A percentile compares a stretch with the other conserved stretches of the same genome.
Conservation (phyloP, 805 yeast genomes). For the Lipomyces chichibuensis region DNA sequence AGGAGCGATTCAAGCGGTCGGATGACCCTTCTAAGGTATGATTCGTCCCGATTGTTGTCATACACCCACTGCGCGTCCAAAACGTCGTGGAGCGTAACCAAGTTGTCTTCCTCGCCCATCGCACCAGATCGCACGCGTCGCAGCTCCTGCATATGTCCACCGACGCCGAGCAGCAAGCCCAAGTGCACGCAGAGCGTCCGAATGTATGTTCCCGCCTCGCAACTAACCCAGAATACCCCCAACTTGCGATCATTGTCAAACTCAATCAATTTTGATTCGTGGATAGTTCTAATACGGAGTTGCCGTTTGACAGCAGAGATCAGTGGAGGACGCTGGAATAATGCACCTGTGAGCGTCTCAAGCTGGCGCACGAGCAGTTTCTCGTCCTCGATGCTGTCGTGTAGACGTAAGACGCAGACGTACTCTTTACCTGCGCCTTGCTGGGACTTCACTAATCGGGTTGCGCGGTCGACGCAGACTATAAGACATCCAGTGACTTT, state of each 20-base stretch:
- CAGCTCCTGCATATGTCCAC: slow-evolving; percentile 99
- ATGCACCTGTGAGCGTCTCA: slow-evolving; percentile 96
- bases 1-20: slow-evolving; percentile 93
- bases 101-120: slow-evolving; percentile 80
- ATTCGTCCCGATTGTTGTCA: slow-evolving; percentile 96
- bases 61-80: slow-evolving; percentile 98
- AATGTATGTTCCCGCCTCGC: slow-evolving; percentile 99
- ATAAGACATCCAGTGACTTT: slow-evolving; percentile 98
- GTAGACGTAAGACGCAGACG: slow-evolving; percentile 95
- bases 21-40: slow-evolving; percentile 89
- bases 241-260: slow-evolving; percentile 95
- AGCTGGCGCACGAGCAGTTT: slow-evolving; percentile 83
- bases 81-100: slow-evolving; percentile 96
- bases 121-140: slow-evolving; percentile 99
- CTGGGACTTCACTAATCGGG: slow-evolving; percentile 96
- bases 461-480: slow-evolving; percentile 97
- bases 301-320: slow-evolving; percentile 99
- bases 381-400: slow-evolving; percentile 87
- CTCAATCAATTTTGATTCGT: slow-evolving; percentile 93
- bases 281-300: slow-evolving; percentile 95
- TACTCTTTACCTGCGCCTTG: slow-evolving; percentile 99
- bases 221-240: slow-evolving; percentile 99
- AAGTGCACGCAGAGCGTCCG: slow-evolving; percentile 98
- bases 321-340: slow-evolving; percentile 98
- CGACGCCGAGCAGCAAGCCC: slow-evolving; percentile 97